Percentiles rank a stretch among this genome's conserved stretches.
Evolutionary conservation across 306 rosid species (phyloP).

Genomic region (Fragaria iinumae): DNA sequence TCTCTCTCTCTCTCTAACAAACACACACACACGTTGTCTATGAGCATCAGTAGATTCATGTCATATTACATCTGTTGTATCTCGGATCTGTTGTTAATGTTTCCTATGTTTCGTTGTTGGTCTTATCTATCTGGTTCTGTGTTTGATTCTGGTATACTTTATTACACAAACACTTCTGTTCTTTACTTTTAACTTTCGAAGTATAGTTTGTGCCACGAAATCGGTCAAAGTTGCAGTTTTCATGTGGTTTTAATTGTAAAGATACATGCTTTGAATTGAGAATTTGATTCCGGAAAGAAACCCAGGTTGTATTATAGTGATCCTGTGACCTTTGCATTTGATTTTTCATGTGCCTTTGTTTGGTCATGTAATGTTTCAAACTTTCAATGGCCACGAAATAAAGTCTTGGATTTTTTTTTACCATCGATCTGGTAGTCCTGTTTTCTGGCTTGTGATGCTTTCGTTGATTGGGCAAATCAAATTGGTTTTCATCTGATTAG

Average conservation of each 20-base stretch:
- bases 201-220: neutral
- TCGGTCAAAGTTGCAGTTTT: neutral
- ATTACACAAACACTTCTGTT: neutral
- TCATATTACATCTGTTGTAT: neutral
- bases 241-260: neutral
- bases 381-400: neutral
- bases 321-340: no score
- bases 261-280: neutral
- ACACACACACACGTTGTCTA: neutral
- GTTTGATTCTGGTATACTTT: neutral
- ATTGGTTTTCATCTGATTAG: neutral
- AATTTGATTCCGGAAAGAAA: neutral
- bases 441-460: neutral
- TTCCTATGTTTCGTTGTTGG: neutral
- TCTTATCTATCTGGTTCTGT: neutral
- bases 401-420: neutral
- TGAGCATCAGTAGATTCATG: neutral
- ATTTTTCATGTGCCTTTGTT: neutral
- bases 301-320: neutral
- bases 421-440: neutral
- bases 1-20: constrained; percentile 1
- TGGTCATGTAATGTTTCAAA: neutral
- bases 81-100: neutral
- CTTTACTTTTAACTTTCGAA: neutral
- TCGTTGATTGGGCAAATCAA: neutral